Evolutionary conservation across 257 asterid species (phyloP), one percentile per base, ranked within the genome.

Genomic region (Scutellaria minor): DNA sequence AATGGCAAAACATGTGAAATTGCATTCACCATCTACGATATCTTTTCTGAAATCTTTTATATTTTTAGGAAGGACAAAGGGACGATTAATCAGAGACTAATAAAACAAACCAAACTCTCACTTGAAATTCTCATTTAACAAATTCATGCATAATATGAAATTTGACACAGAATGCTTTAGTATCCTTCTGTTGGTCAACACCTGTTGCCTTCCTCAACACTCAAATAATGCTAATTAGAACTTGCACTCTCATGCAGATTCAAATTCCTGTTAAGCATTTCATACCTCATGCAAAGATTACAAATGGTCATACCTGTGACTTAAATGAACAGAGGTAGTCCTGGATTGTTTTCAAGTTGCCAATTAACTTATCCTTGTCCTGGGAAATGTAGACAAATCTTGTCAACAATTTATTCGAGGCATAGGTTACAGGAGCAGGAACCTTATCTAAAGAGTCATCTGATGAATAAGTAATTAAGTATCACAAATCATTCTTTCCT

Each of bases 251-350:
- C 13, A 22, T 3, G 44, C 9, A 71, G 44, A 41, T 50, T 48
- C 39, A 37, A 45, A 60, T 46, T 76, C 66, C 12, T 22, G 15
- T 61, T 31, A 39, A 31, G 47, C 51, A 60, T 56, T 50, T 64
- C 53, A 50, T 56, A 14, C 64, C 62, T 58, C n/a, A 42, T 54
- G 8, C 20, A 69, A 78, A 61, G 51, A 75, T 10, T 48, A 31
- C 57, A 75, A 71, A 45, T 68, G 55, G 45, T 22, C 78, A 54
- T 79, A 94, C 98, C 97, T 86, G 95, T 9, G 97, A 88, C 75
- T 86, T 81, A 66, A 91, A 94, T 39, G 98, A 94, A 83, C 98
- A 89, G 71, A 94, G 93, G 78, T 94, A 91, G 77, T 91, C 96
- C 83, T 94, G 96, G 82, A 94, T 90, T 55, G 85, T 89, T 74